A percentile compares a stretch with the other conserved stretches of the same genome.
Conservation (phyloP, 2,329 filamentous ascomycete species). For the Periconia macrospinosa region DNA sequence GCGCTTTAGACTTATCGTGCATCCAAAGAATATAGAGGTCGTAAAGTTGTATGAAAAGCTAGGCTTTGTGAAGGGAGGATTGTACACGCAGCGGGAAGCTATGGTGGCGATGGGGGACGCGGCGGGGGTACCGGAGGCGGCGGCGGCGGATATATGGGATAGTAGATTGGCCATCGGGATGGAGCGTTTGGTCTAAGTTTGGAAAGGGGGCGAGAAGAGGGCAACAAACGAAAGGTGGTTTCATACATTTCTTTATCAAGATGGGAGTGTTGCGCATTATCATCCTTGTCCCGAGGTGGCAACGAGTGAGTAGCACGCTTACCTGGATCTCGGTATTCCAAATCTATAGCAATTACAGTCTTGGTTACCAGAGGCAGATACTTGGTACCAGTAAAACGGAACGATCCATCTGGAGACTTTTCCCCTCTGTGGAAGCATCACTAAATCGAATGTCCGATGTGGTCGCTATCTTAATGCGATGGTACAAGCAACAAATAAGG, state of each 20-base stretch:
- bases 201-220: background rate
- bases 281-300: too few species aligned
- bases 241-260: too few species aligned
- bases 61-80: slow-evolving; percentile 2
- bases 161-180: slow-evolving; percentile 5
- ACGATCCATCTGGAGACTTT: background rate
- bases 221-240: too few species aligned
- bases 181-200: background rate
- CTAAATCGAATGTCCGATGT: background rate
- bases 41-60: slow-evolving; percentile 7
- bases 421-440: background rate
- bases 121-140: slow-evolving; percentile 2
- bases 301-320: too few species aligned
- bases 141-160: slow-evolving; percentile 5
- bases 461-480: background rate
- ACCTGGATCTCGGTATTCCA: too few species aligned
- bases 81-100: slow-evolving; percentile 4
- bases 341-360: too few species aligned
- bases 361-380: background rate
- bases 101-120: slow-evolving; percentile 4
- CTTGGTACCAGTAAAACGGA: background rate
- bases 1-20: slow-evolving; percentile 5
- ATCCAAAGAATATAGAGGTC: slow-evolving; percentile 6
- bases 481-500: background rate
- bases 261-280: background rate